Base-by-base conservation (phyloP, 2,329 filamentous ascomycete genomes). In the Ophiostoma ips region DNA sequence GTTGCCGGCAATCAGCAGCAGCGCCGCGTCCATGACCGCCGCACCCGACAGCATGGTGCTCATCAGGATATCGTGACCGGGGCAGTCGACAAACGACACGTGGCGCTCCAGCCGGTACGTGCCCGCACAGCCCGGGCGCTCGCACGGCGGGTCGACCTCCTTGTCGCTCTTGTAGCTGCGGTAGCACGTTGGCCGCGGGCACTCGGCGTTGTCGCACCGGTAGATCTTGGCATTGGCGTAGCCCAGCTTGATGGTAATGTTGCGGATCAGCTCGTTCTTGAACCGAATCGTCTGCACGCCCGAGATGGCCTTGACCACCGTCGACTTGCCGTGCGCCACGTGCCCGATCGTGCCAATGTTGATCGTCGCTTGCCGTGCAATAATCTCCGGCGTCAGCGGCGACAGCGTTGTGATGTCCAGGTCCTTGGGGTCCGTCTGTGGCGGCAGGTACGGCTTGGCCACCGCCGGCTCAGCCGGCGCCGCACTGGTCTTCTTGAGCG, bases 41-140 rank as follows among this genome's bases (percentile, higher is more conserved):
- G 92, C 92, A 63, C 92, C 92, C 64, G 92, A 98, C 76, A 98
- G 83, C 92, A 98, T 98, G 61, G 92, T 98, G 71, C 90, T 96
- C 92, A 98, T 98, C 67, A 98, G 89, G 88, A 98, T 98, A 72
- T 98, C 92, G 86, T 98, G 92, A 69, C 92, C 92, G 51, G 92
- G 92, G 76, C 92, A 96, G 69, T 96, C 92, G 59, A 96, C 92
- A 66, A 96, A 98, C 83, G 87, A 94, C 62, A 95, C 88, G 66
- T 95, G 89, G 71, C 88, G 81, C 62, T 94, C 71, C 62, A 98
- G 71, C 63, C 87, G 75, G 71, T 96, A 98, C 62, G 75, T 90
- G 53, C 92, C 92, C 52, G 69, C 71, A 64, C 92, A 98, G 58
- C 89, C 90, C 56, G 95, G 86, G 58, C 92, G 80, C 73, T 98